Evolutionary conservation across 805 yeast genomes (phyloP).

Genomic region (Candida easanensis): DNA sequence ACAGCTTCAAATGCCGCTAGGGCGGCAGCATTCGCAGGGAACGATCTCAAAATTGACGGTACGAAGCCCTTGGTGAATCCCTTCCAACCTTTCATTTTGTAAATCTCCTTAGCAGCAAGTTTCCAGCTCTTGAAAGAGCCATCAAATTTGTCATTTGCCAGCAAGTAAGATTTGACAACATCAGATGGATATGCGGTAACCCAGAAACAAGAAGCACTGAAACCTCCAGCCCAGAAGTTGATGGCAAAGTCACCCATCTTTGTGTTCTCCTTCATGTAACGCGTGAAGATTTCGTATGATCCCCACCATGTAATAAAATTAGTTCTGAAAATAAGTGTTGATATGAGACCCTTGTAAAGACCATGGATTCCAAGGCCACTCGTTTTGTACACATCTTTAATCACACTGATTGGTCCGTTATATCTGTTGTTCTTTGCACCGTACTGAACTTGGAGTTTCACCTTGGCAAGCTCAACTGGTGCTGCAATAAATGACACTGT

Average conservation of each 20-base stretch:
- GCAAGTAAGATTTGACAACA: constrained; percentile 80
- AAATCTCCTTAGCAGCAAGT: constrained; percentile 68
- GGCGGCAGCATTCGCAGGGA: constrained; percentile 95
- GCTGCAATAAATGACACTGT: constrained; percentile 96
- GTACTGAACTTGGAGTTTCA: constrained; percentile 85
- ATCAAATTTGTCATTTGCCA: constrained; percentile 73
- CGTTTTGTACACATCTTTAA: constrained; percentile 50
- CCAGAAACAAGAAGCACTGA: constrained; percentile 87
- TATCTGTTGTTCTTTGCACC: constrained; percentile 67
- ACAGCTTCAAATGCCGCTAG: constrained; percentile 84
- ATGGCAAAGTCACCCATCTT: constrained; percentile 62
- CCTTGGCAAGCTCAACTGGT: constrained; percentile 87
- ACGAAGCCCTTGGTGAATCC: constrained; percentile 83
- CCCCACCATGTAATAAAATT: constrained; percentile 95
- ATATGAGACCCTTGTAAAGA: constrained; percentile 73
- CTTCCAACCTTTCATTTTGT: constrained; percentile 53
- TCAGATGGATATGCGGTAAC: constrained; percentile 85
- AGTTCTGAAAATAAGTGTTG: constrained; percentile 85
- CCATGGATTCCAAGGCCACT: constrained; percentile 62
- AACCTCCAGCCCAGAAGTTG: constrained; percentile 91
- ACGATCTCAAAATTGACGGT: constrained; percentile 76
- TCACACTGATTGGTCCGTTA: constrained; percentile 79
- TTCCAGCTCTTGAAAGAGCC: constrained; percentile 72
- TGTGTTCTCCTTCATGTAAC: constrained; percentile 64
- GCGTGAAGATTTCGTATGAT: constrained; percentile 75